A percentile compares a stretch with the other conserved stretches of the same genome.
phyloP scores from a whole-genome alignment of 148 eudicot species.

The Beta vulgaris region DNA sequence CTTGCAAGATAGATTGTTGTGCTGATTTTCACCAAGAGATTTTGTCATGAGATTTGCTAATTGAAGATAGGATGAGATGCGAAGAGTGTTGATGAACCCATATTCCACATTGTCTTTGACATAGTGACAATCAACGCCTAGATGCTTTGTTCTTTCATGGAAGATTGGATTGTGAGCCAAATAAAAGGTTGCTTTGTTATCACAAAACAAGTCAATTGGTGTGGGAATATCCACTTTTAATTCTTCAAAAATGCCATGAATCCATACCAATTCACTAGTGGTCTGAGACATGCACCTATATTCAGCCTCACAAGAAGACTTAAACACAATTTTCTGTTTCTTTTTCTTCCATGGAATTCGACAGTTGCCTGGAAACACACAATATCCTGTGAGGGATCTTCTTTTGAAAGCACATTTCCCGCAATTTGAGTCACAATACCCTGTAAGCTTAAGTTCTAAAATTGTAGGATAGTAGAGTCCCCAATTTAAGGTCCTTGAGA shows the following conservation, averaged over 20 bases:
- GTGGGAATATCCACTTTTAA: not conserved
- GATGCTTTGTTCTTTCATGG: not conserved
- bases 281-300: not conserved
- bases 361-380: not conserved
- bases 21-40: not conserved
- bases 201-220: not conserved
- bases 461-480: not conserved
- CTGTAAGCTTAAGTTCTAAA: not conserved
- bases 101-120: not conserved
- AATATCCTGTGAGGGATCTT: not conserved
- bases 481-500: too few species aligned
- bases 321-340: not conserved
- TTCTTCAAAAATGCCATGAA: not conserved
- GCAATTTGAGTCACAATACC: not conserved
- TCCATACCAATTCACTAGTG: not conserved
- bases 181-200: not conserved
- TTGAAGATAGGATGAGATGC: too few species aligned
- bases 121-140: not conserved
- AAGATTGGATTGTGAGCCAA: not conserved
- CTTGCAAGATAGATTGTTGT: not conserved
- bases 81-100: too few species aligned
- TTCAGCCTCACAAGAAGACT: not conserved
- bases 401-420: not conserved
- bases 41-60: not conserved
- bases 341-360: not conserved